phyloP scores from a whole-genome alignment of 108 stramenopile genomes.

The Conticribra weissflogii region DNA sequence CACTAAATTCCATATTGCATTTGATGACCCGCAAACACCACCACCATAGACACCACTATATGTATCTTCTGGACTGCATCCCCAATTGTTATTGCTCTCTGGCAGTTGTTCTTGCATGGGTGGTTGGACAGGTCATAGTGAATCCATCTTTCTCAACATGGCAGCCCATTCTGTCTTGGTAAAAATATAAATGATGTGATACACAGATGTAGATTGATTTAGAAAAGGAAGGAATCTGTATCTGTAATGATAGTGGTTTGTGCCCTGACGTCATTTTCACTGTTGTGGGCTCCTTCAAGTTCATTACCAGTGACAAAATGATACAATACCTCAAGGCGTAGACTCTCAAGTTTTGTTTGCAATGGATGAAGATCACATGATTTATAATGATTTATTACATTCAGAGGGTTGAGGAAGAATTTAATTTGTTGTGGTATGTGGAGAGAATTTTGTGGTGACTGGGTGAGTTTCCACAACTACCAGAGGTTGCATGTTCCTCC shows the following conservation, averaged over 20 bases:
- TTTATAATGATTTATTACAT: background rate
- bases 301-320: background rate
- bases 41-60: background rate
- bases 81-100: background rate
- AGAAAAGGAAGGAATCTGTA: background rate
- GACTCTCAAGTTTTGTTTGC: background rate
- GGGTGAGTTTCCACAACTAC: constrained; percentile 7
- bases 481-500: constrained; percentile 7
- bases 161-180: background rate
- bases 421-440: background rate
- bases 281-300: background rate
- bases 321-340: background rate
- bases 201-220: background rate
- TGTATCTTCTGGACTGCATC: background rate
- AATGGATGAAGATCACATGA: constrained; percentile 1
- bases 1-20: background rate
- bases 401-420: background rate
- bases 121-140: background rate
- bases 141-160: background rate
- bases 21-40: background rate
- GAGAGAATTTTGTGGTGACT: background rate
- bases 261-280: background rate
- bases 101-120: background rate
- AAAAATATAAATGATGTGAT: background rate
- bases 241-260: too few relatives aligned